Evolutionary conservation across 257 asterid species (phyloP).

Genomic region (Paraleonurus japonicus): DNA sequence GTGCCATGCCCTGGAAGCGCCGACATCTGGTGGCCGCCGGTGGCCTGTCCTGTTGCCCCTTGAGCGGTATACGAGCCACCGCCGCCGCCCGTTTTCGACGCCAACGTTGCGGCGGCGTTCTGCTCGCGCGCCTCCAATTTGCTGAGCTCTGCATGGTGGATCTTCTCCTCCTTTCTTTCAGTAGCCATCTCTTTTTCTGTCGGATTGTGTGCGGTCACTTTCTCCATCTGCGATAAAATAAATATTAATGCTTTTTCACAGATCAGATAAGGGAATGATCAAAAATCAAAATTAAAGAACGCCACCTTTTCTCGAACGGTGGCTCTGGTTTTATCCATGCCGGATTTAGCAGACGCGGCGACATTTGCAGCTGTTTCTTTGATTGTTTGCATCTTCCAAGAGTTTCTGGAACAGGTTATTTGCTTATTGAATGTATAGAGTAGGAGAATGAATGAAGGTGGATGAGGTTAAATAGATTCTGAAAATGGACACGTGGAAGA

Average conservation of each 20-base stretch:
- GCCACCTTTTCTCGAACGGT: conserved; percentile 58
- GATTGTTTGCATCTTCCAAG: conserved; percentile 45
- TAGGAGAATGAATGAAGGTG: not conserved
- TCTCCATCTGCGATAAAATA: conserved; percentile 42
- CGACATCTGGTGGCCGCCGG: conserved; percentile 51
- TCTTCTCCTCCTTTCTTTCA: conserved; percentile 44
- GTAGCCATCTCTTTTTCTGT: conserved; percentile 54
- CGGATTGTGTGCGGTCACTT: conserved; percentile 43
- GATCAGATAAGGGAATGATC: not conserved
- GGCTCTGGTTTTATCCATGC: conserved; percentile 72
- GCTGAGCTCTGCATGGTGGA: conserved; percentile 45
- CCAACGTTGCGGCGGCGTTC: conserved; percentile 33
- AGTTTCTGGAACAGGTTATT: not conserved
- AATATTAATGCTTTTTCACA: not conserved
- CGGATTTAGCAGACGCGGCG: conserved; percentile 72
- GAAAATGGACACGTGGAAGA: conserved; percentile 19
- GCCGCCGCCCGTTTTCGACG: conserved; percentile 27
- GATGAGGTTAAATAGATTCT: conserved; percentile 13
- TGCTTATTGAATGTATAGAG: not conserved
- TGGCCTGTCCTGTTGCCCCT: conserved; percentile 35
- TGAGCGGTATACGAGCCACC: conserved; percentile 43
- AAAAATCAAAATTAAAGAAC: too few relatives aligned
- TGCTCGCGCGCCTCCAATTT: conserved; percentile 47
- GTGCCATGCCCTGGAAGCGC: conserved; percentile 54
- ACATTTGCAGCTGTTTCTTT: conserved; percentile 62